phyloP scores from a whole-genome alignment of 495 filamentous ascomycete genomes.

The Achaetomiella virescens region DNA sequence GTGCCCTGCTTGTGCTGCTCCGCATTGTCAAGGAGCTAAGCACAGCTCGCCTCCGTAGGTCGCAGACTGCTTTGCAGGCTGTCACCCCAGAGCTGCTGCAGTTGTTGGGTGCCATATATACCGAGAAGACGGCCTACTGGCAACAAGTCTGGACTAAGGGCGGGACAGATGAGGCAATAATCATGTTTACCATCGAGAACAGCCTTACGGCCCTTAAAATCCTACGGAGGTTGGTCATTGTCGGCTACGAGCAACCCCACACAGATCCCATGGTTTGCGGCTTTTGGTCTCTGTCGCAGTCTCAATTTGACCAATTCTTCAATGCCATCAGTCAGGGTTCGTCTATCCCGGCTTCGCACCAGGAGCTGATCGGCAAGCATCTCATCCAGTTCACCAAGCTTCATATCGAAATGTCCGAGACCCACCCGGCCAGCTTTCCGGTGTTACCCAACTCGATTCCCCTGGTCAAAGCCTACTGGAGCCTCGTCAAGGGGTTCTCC shows the following conservation, averaged over 20 bases:
- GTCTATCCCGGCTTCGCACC: conserved; percentile 39
- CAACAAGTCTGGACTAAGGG: conserved; percentile 47
- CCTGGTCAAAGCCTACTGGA: conserved; percentile 78
- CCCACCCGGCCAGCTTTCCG: conserved; percentile 73
- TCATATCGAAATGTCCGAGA: conserved; percentile 72
- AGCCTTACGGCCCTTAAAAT: conserved; percentile 73
- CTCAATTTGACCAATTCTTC: conserved; percentile 67
- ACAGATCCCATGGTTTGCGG: conserved; percentile 64
- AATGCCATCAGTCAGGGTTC: conserved; percentile 43
- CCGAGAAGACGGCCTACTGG: conserved; percentile 68
- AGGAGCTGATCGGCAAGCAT: conserved; percentile 68
- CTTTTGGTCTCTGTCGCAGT: conserved; percentile 67
- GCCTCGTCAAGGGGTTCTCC: conserved; percentile 65
- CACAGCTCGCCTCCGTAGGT: conserved; percentile 65
- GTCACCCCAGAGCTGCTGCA: conserved; percentile 75
- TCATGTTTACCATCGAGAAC: conserved; percentile 59
- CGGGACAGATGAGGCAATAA: conserved; percentile 47
- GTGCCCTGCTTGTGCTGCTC: conserved; percentile 69
- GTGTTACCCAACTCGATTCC: conserved; percentile 68
- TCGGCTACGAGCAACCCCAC: conserved; percentile 79
- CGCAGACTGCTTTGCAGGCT: conserved; percentile 63
- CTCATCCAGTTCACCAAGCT: conserved; percentile 85
- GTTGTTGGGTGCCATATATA: conserved; percentile 69
- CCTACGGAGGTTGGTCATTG: conserved; percentile 68
- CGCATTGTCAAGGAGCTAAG: conserved; percentile 86